Percentiles rank a stretch among this genome's conserved stretches.
phyloP scores from a whole-genome alignment of 1,284 basidiomycete species.

The Termitomyces sp. region DNA sequence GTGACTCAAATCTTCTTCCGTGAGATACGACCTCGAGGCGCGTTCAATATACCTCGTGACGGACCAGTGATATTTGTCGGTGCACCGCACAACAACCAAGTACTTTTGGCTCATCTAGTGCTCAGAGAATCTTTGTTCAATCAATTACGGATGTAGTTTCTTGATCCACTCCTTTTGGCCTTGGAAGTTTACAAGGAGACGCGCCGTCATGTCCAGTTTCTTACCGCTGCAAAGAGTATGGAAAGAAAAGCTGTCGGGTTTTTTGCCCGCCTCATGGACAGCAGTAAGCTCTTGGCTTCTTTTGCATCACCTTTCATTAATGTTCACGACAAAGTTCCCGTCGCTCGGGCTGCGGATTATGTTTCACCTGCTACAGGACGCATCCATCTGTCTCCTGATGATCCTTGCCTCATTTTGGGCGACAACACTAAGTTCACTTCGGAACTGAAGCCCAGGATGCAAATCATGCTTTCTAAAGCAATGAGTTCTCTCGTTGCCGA shows the following conservation, averaged over 20 bases:
- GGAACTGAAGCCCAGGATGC: constrained; percentile 78
- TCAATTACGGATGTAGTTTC: constrained; percentile 56
- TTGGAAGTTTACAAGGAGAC: constrained; percentile 88
- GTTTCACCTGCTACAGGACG: constrained; percentile 78
- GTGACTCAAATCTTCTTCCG: constrained; percentile 97
- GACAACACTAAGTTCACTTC: constrained; percentile 75
- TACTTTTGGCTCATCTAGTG: constrained; percentile 22
- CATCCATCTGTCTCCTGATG: constrained; percentile 69
- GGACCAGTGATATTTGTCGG: constrained; percentile 96
- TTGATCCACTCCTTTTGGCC: constrained; percentile 88
- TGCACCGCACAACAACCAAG: constrained; percentile 96
- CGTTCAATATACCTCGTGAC: constrained; percentile 89
- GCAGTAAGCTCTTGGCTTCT: constrained; percentile 59
- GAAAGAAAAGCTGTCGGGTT: constrained; percentile 78
- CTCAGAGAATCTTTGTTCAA: constrained; percentile 10
- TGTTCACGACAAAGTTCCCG: constrained; percentile 63
- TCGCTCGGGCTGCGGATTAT: constrained; percentile 87
- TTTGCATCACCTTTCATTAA: neutral
- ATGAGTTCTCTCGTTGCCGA: constrained; percentile 79
- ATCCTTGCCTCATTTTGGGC: constrained; percentile 78
- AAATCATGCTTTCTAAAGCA: constrained; percentile 85
- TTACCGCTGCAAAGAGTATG: constrained; percentile 94
- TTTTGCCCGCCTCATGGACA: constrained; percentile 83
- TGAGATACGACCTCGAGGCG: constrained; percentile 91
- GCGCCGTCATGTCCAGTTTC: constrained; percentile 79